Evolutionary conservation across 1,284 basidiomycete genomes (phyloP).

Genomic region (Leccinum pseudoinsigne): DNA sequence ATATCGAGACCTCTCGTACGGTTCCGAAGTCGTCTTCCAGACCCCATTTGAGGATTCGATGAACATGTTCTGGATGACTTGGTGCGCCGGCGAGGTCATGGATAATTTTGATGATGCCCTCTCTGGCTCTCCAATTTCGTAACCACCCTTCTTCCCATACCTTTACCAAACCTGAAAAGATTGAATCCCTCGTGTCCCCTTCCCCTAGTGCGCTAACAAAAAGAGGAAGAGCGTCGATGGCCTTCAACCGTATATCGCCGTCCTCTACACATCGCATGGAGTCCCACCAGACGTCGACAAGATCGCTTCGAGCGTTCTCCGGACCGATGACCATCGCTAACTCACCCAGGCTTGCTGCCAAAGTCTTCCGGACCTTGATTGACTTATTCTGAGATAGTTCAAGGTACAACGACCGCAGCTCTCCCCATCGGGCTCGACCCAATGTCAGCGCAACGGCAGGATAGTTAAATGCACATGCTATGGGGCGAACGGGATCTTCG

Average conservation of each 20-base stretch:
- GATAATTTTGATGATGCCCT: conserved; percentile 63
- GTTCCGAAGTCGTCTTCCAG: conserved; percentile 82
- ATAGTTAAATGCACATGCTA: conserved; percentile 94
- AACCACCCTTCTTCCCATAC: conserved; percentile 65
- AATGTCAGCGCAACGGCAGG: conserved; percentile 90
- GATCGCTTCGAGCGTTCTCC: conserved; percentile 66
- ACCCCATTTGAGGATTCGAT: conserved; percentile 58
- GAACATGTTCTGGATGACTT: conserved; percentile 33
- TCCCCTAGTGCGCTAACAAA: conserved; percentile 59
- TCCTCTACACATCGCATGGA: conserved; percentile 57
- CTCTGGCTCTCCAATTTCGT: conserved; percentile 84
- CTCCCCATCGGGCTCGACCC: conserved; percentile 76
- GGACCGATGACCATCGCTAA: conserved; percentile 84
- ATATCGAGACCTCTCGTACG: conserved; percentile 80
- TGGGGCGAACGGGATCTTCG: conserved; percentile 68
- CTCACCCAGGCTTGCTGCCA: conserved; percentile 90
- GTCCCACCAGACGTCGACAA: conserved; percentile 76
- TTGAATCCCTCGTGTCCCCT: conserved; percentile 45
- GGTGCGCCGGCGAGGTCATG: conserved; percentile 38
- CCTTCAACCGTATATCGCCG: conserved; percentile 70
- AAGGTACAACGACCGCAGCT: conserved; percentile 71
- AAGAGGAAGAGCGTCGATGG: conserved; percentile 60
- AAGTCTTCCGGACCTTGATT: conserved; percentile 68
- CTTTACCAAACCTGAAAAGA: conserved; percentile 55
- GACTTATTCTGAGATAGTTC: conserved; percentile 60